phyloP scores from a whole-genome alignment of 176 grass and related monocot genomes.

The Cenchrus americanus region DNA sequence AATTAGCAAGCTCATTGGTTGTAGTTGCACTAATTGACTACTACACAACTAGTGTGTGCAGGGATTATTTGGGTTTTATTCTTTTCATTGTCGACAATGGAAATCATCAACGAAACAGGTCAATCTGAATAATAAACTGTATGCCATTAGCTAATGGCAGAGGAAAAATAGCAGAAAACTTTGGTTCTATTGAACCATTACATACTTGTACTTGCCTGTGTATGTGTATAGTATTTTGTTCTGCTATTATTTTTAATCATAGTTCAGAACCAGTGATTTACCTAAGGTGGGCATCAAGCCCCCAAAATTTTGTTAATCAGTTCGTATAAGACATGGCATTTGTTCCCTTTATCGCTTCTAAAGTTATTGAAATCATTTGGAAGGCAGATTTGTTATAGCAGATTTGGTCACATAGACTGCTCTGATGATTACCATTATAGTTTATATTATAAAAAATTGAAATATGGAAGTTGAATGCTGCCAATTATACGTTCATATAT shows the following conservation, averaged over 20 bases:
- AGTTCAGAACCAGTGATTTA: not conserved
- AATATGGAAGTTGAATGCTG: conserved; percentile 2
- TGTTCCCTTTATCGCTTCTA: not conserved
- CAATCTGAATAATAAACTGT: conserved; percentile 22
- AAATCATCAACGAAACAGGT: not conserved
- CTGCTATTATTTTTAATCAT: conserved; percentile 10
- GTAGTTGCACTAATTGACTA: not conserved
- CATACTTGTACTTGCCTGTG: not conserved
- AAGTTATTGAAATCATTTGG: not conserved
- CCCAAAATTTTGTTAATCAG: not conserved
- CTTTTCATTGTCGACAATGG: not conserved
- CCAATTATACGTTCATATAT: not conserved
- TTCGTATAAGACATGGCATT: not conserved
- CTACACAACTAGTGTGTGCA: not conserved
- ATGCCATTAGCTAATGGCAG: not conserved
- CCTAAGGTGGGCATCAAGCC: not conserved
- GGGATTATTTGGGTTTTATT: conserved; percentile 8
- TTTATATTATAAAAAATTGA: not conserved
- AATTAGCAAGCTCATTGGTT: not conserved
- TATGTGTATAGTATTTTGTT: not conserved
- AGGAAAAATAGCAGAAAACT: not conserved
- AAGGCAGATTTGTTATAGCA: not conserved
- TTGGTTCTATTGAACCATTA: not conserved
- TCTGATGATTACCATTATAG: not conserved
- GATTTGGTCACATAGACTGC: not conserved